Percentiles rank a stretch among this genome's conserved stretches.
phyloP scores from a whole-genome alignment of 176 grass and related monocot genomes.

The Canna indica region DNA sequence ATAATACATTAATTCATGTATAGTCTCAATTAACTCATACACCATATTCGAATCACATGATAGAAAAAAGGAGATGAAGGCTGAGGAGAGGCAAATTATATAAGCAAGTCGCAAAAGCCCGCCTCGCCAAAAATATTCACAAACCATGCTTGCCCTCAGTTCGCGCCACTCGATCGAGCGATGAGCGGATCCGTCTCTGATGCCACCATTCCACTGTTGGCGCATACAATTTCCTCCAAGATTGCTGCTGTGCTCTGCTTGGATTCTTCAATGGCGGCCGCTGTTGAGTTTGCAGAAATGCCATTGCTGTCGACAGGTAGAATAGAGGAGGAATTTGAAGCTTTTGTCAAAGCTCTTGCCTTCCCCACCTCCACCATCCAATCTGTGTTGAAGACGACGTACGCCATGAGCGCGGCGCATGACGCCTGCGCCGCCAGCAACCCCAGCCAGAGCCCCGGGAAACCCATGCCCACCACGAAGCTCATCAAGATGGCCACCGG shows the following conservation, averaged over 20 bases:
- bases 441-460: conserved; percentile 83
- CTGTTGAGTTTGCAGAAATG: neutral
- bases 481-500: conserved; percentile 63
- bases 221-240: conserved; percentile 7
- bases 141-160: neutral
- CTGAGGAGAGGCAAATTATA: neutral
- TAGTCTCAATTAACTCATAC: neutral
- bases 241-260: conserved; percentile 1
- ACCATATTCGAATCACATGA: neutral
- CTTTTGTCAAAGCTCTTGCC: conserved; percentile 49
- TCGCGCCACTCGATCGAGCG: neutral
- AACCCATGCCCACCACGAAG: conserved; percentile 57
- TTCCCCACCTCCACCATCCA: conserved; percentile 59
- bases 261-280: neutral
- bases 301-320: neutral
- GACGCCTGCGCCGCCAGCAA: conserved; percentile 77
- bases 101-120: neutral
- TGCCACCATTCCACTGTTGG: neutral
- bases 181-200: neutral
- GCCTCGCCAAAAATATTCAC: conserved; percentile 1
- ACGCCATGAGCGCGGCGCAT: conserved; percentile 73
- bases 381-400: conserved; percentile 52
- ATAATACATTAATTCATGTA: neutral
- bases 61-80: neutral
- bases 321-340: neutral